Percentiles rank a stretch among this genome's conserved stretches.
Evolutionary conservation across 495 filamentous ascomycete species (phyloP).

Genomic region (Gamarada debralockiae): DNA sequence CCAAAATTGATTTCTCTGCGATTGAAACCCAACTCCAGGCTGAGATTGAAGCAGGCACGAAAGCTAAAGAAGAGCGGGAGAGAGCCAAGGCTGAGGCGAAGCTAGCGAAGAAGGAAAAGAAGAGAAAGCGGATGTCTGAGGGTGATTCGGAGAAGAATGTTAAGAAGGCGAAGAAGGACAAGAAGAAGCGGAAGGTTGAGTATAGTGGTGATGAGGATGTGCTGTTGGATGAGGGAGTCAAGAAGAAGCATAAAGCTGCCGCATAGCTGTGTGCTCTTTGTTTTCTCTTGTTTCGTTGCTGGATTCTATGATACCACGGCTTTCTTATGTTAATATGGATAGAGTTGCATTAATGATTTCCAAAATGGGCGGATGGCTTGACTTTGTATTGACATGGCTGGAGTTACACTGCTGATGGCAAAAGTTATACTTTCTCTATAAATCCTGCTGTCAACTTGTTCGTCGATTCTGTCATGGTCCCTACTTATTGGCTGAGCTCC

Average conservation of each 20-base stretch:
- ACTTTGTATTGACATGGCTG: neutral
- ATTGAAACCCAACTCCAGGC: conserved; percentile 17
- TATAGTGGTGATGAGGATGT: neutral
- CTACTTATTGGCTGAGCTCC: too few species aligned
- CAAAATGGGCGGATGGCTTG: neutral
- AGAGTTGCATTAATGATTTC: neutral
- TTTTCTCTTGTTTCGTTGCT: neutral
- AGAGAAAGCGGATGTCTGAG: conserved; percentile 5
- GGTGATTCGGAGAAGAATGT: neutral
- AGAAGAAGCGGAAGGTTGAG: neutral
- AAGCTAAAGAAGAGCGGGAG: conserved; percentile 1
- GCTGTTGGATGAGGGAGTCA: neutral
- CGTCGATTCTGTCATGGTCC: too few species aligned
- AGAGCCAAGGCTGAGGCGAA: neutral
- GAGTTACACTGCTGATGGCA: too few species aligned
- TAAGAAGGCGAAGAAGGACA: conserved; percentile 13
- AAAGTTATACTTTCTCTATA: too few species aligned
- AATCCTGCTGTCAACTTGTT: too few species aligned
- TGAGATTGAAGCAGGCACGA: conserved; percentile 15
- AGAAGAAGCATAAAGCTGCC: neutral
- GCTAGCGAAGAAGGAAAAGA: conserved; percentile 5
- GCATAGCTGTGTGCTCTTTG: neutral
- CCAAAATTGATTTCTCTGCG: conserved; percentile 19
- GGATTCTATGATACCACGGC: neutral
- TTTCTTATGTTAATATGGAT: neutral